These are phyloP conservation scores for Aristolochia fimbriata DNA, from an alignment of 164 flowering plant genomes.

Conservation along the genomic window DNA sequence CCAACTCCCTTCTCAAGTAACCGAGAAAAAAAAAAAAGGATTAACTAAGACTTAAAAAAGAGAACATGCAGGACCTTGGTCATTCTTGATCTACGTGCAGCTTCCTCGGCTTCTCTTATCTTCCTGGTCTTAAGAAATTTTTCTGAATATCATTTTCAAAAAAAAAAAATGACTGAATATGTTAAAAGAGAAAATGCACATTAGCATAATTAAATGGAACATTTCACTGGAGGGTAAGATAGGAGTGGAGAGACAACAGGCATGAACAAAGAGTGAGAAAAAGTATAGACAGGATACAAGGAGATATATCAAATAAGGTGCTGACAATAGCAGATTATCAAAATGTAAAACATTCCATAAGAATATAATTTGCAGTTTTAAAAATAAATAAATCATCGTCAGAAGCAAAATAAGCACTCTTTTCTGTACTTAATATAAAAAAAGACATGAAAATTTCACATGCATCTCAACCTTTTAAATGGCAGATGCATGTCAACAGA, in stretches of 20 bases:
- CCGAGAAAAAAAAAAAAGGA: no score
- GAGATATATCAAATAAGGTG: no score
- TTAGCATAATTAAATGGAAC: no score
- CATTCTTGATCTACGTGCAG: constrained; percentile 69
- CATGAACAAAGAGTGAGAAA: background rate
- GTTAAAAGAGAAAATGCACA: no score
- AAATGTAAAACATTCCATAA: background rate
- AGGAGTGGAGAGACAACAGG: background rate
- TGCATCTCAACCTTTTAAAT: no score
- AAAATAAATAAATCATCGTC: background rate
- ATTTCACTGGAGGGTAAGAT: no score
- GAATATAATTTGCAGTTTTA: no score
- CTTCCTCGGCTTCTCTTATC: constrained; percentile 85
- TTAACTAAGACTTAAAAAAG: background rate
- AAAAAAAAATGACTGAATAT: constrained; percentile 59
- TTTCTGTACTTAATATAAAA: background rate
- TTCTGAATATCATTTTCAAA: constrained; percentile 52
- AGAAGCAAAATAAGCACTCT: background rate
- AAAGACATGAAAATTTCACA: background rate
- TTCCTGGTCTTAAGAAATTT: constrained; percentile 69
- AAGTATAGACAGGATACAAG: no score
- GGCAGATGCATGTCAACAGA: no score
- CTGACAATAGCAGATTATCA: background rate
- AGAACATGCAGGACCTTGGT: constrained; percentile 42
- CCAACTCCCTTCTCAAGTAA: background rate